Evolutionary conservation across 805 yeast species (phyloP), one percentile per base, ranked within the genome.

Genomic region (Schwanniomyces occidentalis): DNA sequence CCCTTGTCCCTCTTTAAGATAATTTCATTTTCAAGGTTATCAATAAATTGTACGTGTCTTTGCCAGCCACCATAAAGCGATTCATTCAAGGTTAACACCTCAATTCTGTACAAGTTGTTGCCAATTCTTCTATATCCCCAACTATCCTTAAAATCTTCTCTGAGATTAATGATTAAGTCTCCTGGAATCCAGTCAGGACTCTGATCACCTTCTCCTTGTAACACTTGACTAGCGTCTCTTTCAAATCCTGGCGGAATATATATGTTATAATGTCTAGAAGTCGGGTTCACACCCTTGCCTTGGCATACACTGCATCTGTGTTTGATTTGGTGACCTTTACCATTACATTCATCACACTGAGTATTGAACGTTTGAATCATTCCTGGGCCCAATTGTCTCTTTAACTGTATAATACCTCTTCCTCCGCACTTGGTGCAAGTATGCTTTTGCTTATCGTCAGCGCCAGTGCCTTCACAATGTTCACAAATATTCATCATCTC

Each of bases 61-160:
- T 60, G 51, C 99, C 99, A 93, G 12, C 82, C 87, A 12, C 99
- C 99, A 5, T 51, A 32, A 6, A 78, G 31, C 0, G 97, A 85
- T 57, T 93, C 96, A 35, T 73, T 69, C 32, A 81, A 66, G 2
- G 84, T 73, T 19, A 93, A 55, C 1, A 78, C 80, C 55, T 93
- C 98, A 0, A 88, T 85, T 40, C 98, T 69, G 64, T 82, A 90
- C 44, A 93, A 63, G 49, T 84, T 69, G 43, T 72, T 56, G 23
- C 85, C 85, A 40, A 88, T 73, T 48, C 99, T 75, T 58, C 96
- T 75, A 63, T 81, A 93, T 6, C 99, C 99, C 75, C 87, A 55
- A 52, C 85, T 82, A 12, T 70, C 73, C 19, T 43, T 56, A 13
- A 62, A 52, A 24, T 71, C 65, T 61, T 91, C 97, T 20, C 52